phyloP scores from a whole-genome alignment of 2,329 filamentous ascomycete species.

The Sporothrix globosa region DNA sequence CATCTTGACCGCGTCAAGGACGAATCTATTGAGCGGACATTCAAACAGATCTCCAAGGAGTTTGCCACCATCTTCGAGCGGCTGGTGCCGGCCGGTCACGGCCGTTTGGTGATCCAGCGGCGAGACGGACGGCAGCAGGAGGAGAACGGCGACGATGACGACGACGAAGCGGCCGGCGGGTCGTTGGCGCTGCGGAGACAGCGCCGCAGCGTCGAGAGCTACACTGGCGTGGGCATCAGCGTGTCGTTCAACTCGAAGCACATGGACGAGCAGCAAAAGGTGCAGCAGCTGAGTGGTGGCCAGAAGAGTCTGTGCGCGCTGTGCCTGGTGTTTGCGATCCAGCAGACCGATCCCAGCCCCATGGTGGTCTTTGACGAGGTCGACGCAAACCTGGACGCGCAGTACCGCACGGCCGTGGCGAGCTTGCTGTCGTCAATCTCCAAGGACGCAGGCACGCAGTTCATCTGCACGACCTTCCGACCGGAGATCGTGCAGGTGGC shows the following conservation, averaged over 20 bases:
- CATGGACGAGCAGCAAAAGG: slow-evolving; percentile 91
- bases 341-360: slow-evolving; percentile 93
- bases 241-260: slow-evolving; percentile 99
- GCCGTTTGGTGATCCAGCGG: slow-evolving; percentile 88
- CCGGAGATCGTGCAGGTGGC: slow-evolving; percentile 95
- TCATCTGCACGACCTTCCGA: slow-evolving; percentile 98
- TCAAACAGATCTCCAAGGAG: slow-evolving; percentile 94
- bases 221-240: slow-evolving; percentile 92
- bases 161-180: slow-evolving; percentile 63
- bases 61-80: slow-evolving; percentile 93
- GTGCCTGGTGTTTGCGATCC: slow-evolving; percentile 98
- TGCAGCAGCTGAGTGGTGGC: slow-evolving; percentile 94
- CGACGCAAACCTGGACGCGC: slow-evolving; percentile 95
- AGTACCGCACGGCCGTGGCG: slow-evolving; percentile 95
- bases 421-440: slow-evolving; percentile 82
- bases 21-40: slow-evolving; percentile 96
- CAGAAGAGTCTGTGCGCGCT: slow-evolving; percentile 98
- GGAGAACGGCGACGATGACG: slow-evolving; percentile 64
- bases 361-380: slow-evolving; percentile 99
- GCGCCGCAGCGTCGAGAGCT: slow-evolving; percentile 82
- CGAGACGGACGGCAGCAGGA: slow-evolving; percentile 76
- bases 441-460: slow-evolving; percentile 69
- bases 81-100: slow-evolving; percentile 90
- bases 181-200: slow-evolving; percentile 59
- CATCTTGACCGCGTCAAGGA: slow-evolving; percentile 95